Evolutionary conservation across 257 asterid genomes (phyloP), one percentile per base, ranked within the genome.

Genomic region (Nicotiana benthamiana): DNA sequence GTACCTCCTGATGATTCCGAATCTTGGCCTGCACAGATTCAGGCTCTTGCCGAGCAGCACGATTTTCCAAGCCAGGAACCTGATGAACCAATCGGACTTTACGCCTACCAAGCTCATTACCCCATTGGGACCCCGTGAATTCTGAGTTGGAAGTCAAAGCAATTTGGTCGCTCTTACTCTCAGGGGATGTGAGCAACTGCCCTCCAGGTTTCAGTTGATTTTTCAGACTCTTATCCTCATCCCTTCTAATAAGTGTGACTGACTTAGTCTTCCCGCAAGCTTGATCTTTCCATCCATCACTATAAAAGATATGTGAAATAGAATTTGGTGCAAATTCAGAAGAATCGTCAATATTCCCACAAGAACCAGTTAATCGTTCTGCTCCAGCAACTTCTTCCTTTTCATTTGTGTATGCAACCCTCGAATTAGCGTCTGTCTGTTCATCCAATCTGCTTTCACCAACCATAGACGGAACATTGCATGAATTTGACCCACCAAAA

Each of bases 121-220:
- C 81, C n/a, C 82, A 52, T 64, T 77, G 86, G 76, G 80, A 77
- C 82, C 67, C 84, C 82, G 78, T 84, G 43, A 64, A 79, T 75
- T 85, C 88, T 62, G 81, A 85, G 81, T 86, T 88, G 77, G 72
- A 84, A 65, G 86, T 86, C 82, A 59, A 75, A 57, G 76, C 80
- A 75, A 82, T 80, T 30, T 80, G 84, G 79, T 75, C 54, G 52
- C 67, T 53, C 79, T 80, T 84, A 82, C 76, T 81, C 17, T 79
- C 84, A 79, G 85, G 84, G 30, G 79, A 83, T 32, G 86, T 51
- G 82, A 83, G 84, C 15, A 79, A 68, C 72, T 84, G 81, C 77
- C 81, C 88, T 81, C 80, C 89, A 36, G 87, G 79, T 83, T 70
- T 83, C 56, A 86, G 84, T 85, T 84, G 89, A 82, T 87, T 82